Percentiles rank a stretch among this genome's conserved stretches.
phyloP scores from a whole-genome alignment of 1,139 yeast genomes.

The Debaryomyces subglobosus region DNA sequence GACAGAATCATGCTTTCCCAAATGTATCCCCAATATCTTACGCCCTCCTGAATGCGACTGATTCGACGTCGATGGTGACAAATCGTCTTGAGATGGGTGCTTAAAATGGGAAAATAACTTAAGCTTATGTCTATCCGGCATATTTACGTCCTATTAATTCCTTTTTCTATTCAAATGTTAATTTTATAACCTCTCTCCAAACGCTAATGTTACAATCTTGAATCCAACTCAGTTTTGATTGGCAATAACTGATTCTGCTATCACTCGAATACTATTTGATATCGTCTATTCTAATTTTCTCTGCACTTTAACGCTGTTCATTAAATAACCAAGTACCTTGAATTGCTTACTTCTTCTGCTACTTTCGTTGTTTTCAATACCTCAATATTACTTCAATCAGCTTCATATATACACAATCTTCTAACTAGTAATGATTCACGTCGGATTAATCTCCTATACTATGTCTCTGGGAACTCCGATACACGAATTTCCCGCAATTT shows the following conservation, averaged over 20 bases:
- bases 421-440: not conserved
- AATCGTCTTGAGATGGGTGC: conserved; percentile 27
- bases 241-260: not conserved
- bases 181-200: not conserved
- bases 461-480: conserved; percentile 1
- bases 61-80: conserved; percentile 40
- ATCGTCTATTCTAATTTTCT: not conserved
- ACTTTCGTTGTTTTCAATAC: not conserved
- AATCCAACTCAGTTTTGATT: not conserved
- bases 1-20: conserved; percentile 43
- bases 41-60: conserved; percentile 29
- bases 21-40: conserved; percentile 40
- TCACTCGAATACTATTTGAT: not conserved
- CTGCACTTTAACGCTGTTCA: not conserved
- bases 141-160: conserved; percentile 12
- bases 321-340: not conserved
- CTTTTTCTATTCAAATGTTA: not conserved
- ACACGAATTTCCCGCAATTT: conserved; percentile 8
- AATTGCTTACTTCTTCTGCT: not conserved
- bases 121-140: conserved; percentile 53
- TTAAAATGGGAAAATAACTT: conserved; percentile 42
- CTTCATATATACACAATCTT: not conserved
- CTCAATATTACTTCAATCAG: not conserved
- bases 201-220: not conserved
- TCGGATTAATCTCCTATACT: not conserved